A percentile compares a stretch with the other conserved stretches of the same genome.
These are phyloP conservation scores for Brassica rapa DNA, from an alignment of 345 rosid genomes.

Conservation along the genomic window DNA sequence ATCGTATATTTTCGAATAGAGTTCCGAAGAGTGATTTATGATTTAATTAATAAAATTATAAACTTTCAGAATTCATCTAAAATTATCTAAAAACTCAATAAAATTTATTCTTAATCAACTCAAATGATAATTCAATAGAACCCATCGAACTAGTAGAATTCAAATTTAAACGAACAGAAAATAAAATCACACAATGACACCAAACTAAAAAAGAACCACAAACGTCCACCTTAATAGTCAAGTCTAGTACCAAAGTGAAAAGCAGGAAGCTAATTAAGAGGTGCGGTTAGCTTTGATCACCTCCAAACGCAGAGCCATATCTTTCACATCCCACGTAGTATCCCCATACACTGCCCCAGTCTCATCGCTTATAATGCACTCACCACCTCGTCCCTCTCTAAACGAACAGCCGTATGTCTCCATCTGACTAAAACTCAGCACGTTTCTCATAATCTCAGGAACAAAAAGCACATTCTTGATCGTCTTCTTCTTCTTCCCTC, in stretches of 20 bases:
- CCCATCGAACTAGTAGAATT: not conserved
- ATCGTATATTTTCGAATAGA: not conserved
- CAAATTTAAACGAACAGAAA: not conserved
- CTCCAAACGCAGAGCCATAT: not conserved
- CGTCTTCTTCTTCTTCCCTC: constrained; percentile 30
- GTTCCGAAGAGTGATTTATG: not conserved
- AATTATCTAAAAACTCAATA: not conserved
- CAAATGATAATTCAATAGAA: not conserved
- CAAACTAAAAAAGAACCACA: not conserved
- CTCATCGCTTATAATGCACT: constrained; percentile 18
- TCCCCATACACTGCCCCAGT: constrained; percentile 24
- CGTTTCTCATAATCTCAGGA: constrained; percentile 28
- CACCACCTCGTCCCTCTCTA: not conserved
- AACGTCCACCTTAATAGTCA: not conserved
- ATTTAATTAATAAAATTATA: not conserved
- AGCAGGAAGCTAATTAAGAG: not conserved
- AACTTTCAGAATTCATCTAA: not conserved
- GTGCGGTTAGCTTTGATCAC: not conserved
- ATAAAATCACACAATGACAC: not conserved
- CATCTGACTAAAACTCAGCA: constrained; percentile 31
- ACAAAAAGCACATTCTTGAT: constrained; percentile 20
- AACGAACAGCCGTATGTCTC: constrained; percentile 14
- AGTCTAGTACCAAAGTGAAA: not conserved
- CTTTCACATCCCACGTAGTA: not conserved
- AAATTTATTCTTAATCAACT: not conserved